Evolutionary conservation across 2,329 filamentous ascomycete genomes (phyloP).

Genomic region (Cercospora canescens): DNA sequence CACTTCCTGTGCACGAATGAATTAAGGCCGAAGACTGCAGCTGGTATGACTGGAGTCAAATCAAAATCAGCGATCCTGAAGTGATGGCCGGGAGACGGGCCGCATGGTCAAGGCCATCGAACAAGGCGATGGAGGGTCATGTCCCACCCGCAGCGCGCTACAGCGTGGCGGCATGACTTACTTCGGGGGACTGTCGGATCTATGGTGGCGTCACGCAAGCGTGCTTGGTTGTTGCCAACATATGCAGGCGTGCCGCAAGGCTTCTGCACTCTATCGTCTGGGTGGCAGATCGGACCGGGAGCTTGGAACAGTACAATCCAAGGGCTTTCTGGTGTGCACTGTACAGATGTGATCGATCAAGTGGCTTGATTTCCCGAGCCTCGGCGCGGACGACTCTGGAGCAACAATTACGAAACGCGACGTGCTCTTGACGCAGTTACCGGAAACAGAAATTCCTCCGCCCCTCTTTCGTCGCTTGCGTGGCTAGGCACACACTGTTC

Average conservation of each 20-base stretch:
- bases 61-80: neutral
- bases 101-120: neutral
- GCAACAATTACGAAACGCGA: neutral
- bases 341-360: neutral
- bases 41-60: neutral
- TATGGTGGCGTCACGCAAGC: neutral
- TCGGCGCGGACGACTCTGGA: neutral
- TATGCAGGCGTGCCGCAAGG: neutral
- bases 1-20: too few relatives aligned
- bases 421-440: neutral
- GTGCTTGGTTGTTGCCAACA: conserved; percentile 6
- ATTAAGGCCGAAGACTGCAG: neutral
- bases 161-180: neutral
- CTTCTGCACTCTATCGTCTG: neutral
- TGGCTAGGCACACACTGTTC: neutral
- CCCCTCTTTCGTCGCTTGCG: neutral
- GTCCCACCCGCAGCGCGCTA: neutral
- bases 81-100: neutral
- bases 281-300: neutral
- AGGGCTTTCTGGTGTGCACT: neutral
- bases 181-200: conserved; percentile 1
- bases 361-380: neutral
- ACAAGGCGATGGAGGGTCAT: neutral
- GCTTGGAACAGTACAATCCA: neutral
- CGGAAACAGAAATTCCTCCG: neutral